These are phyloP conservation scores for Penicillium herquei DNA, from an alignment of 495 filamentous ascomycete species.

Conservation along the genomic window DNA sequence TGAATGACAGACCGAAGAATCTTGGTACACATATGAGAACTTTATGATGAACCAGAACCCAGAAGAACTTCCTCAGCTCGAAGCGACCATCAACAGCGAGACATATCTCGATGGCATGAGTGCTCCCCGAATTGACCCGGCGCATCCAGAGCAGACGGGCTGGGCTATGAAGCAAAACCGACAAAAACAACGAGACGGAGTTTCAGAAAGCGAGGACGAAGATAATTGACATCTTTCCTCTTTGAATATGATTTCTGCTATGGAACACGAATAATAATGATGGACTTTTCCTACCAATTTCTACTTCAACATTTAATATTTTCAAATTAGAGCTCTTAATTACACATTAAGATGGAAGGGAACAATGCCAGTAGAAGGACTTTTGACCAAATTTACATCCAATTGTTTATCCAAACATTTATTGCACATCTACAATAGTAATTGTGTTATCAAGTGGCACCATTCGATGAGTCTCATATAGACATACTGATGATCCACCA, in stretches of 20 bases:
- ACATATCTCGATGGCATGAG: constrained; percentile 66
- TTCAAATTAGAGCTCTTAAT: too few relatives aligned
- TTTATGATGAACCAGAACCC: constrained; percentile 57
- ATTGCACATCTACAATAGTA: too few relatives aligned
- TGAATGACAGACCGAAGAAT: constrained; percentile 49
- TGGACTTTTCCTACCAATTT: background rate
- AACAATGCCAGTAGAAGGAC: too few relatives aligned
- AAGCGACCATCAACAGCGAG: constrained; percentile 52
- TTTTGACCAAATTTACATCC: too few relatives aligned
- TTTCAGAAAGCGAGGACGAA: constrained; percentile 24
- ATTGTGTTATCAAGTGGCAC: too few relatives aligned
- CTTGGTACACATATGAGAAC: constrained; percentile 60
- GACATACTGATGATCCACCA: constrained; percentile 17
- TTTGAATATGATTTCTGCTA: background rate
- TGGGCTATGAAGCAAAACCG: constrained; percentile 53
- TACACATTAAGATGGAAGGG: too few relatives aligned
- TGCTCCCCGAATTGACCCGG: constrained; percentile 57
- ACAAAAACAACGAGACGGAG: constrained; percentile 29
- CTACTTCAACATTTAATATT: background rate
- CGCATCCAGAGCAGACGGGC: constrained; percentile 45
- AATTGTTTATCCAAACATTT: too few relatives aligned
- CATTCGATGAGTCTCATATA: background rate
- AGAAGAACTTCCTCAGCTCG: constrained; percentile 47
- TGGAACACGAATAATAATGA: background rate
- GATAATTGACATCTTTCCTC: constrained; percentile 9